Evolutionary conservation across 805 yeast genomes (phyloP).

Genomic region (Lachancea thermotolerans): DNA sequence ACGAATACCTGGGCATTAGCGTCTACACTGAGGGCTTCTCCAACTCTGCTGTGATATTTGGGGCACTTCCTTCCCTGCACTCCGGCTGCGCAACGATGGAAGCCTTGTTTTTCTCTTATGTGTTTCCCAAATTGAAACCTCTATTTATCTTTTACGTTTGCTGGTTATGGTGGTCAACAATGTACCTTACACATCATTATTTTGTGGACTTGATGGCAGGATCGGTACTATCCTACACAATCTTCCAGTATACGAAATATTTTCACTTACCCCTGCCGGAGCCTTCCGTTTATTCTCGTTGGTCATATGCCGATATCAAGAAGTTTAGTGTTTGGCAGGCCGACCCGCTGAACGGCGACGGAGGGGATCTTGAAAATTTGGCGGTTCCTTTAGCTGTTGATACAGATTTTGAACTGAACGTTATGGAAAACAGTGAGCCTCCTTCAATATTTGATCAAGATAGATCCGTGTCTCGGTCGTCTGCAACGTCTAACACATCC

Average conservation of each 20-base stretch:
- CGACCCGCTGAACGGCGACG: constrained; percentile 33
- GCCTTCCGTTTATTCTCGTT: constrained; percentile 52
- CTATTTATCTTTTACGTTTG: constrained; percentile 71
- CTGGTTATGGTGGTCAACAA: constrained; percentile 98
- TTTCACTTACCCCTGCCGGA: constrained; percentile 58
- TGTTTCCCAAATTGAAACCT: constrained; percentile 66
- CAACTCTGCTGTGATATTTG: constrained; percentile 89
- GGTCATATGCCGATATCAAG: constrained; percentile 50
- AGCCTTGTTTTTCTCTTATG: constrained; percentile 74
- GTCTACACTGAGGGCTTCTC: constrained; percentile 77
- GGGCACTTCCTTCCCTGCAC: constrained; percentile 84
- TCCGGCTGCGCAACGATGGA: constrained; percentile 94
- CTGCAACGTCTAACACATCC: constrained; percentile 33
- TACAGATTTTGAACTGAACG: constrained; percentile 23
- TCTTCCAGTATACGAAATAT: constrained; percentile 64
- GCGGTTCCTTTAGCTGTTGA: constrained; percentile 20
- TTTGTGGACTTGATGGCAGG: constrained; percentile 94
- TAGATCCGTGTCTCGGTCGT: constrained; percentile 28
- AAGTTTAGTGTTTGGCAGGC: constrained; percentile 27
- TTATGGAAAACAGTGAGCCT: constrained; percentile 17
- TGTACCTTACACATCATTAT: constrained; percentile 96
- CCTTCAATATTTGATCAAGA: constrained; percentile 31
- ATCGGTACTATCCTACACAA: constrained; percentile 66
- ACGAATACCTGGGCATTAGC: constrained; percentile 66
- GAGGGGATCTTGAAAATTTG: constrained; percentile 30